Evolutionary conservation across 2,329 filamentous ascomycete genomes (phyloP).

Genomic region (Chalara sp.): DNA sequence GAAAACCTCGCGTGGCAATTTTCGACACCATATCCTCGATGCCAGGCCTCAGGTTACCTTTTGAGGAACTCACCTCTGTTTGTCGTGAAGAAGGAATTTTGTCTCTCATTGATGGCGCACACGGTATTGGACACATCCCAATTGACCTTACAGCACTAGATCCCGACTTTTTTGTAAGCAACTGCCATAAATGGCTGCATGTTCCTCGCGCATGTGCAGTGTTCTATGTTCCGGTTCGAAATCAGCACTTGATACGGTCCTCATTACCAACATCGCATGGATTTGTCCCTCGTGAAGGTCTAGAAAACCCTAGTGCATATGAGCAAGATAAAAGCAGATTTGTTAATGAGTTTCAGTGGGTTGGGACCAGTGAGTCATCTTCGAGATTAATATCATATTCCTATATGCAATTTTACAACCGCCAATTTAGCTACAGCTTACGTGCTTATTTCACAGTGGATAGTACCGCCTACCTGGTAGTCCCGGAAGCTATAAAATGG

Average conservation of each 20-base stretch:
- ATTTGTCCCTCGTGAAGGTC: slow-evolving; percentile 44
- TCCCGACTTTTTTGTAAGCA: slow-evolving; percentile 81
- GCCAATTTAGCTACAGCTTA: too few species aligned
- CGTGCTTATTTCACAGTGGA: slow-evolving; percentile 44
- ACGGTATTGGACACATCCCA: slow-evolving; percentile 72
- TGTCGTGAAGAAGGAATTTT: slow-evolving; percentile 64
- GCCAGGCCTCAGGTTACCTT: slow-evolving; percentile 76
- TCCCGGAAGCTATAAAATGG: slow-evolving; percentile 67
- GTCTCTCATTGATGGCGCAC: slow-evolving; percentile 71
- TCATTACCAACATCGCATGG: slow-evolving; percentile 51
- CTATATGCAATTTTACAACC: too few species aligned
- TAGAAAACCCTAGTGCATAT: too few species aligned
- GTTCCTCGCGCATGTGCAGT: slow-evolving; percentile 69
- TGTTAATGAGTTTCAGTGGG: slow-evolving; percentile 66
- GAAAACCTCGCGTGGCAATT: slow-evolving; percentile 59
- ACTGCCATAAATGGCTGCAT: slow-evolving; percentile 88
- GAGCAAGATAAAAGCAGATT: slow-evolving; percentile 41
- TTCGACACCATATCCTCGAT: slow-evolving; percentile 77
- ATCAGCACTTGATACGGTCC: neutral
- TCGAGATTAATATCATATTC: too few species aligned
- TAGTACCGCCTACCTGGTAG: slow-evolving; percentile 62
- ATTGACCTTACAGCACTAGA: slow-evolving; percentile 61
- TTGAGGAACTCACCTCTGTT: slow-evolving; percentile 54
- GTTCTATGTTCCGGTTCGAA: neutral
- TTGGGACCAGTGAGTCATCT: slow-evolving; percentile 42